Evolutionary conservation across 2,329 filamentous ascomycete species (phyloP).

Genomic region (Ilyonectria sp.): DNA sequence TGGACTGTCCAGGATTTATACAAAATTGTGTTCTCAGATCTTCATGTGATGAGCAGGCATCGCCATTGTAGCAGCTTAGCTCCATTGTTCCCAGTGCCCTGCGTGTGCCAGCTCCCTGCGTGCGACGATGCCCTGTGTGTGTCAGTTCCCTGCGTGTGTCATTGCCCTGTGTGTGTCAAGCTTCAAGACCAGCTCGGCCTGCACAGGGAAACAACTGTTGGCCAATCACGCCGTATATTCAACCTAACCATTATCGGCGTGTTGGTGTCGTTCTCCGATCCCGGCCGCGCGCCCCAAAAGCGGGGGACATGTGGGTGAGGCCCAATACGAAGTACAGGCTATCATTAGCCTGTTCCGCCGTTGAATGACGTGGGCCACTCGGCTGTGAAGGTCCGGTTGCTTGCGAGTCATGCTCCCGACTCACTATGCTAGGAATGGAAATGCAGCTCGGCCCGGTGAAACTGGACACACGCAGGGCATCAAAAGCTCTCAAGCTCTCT

Average conservation of each 20-base stretch:
- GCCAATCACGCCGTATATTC: background rate
- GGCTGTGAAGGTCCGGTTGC: background rate
- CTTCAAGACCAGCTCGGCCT: background rate
- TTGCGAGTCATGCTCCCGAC: background rate
- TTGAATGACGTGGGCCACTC: constrained; percentile 2
- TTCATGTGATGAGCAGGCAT: background rate
- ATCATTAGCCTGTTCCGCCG: constrained; percentile 8
- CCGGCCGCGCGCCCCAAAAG: background rate
- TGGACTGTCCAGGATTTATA: background rate
- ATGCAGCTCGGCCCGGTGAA: constrained; percentile 15
- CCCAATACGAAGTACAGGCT: background rate
- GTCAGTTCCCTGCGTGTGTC: background rate
- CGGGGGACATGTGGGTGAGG: no score
- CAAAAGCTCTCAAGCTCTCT: background rate
- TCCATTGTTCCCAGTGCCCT: background rate
- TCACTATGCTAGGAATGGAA: background rate
- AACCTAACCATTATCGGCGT: background rate
- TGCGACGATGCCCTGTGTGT: constrained; percentile 30
- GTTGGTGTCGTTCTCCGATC: background rate
- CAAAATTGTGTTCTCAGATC: background rate
- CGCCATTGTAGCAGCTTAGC: background rate
- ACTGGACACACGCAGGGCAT: constrained; percentile 45
- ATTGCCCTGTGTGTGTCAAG: constrained; percentile 14
- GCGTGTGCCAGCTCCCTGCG: background rate
- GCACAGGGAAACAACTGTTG: background rate